Evolutionary conservation across 73 alveolate genomes (phyloP).

Genomic region (Tetrahymena elliotti): DNA sequence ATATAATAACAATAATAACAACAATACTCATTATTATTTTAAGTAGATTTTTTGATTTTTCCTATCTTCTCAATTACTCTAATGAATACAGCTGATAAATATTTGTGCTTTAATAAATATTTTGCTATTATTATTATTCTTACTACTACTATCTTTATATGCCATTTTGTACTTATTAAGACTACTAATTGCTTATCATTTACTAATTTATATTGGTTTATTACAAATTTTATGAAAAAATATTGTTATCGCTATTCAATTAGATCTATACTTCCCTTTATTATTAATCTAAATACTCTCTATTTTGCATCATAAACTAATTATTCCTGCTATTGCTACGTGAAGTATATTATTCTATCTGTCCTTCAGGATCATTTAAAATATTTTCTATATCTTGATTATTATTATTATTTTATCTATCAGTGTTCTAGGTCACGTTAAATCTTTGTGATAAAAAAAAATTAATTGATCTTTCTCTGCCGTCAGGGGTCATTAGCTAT

Average conservation of each 20-base stretch:
- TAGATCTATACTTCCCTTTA: neutral
- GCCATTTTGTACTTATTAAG: neutral
- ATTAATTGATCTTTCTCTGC: neutral
- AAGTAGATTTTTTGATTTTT: neutral
- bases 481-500: neutral
- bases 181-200: neutral
- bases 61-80: neutral
- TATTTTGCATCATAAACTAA: neutral
- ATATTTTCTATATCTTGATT: neutral
- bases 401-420: neutral
- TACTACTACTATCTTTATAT: no score
- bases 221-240: neutral
- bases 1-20: neutral
- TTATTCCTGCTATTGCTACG: neutral
- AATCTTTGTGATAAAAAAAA: neutral
- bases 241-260: neutral
- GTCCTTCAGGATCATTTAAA: neutral
- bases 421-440: neutral
- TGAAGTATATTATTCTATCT: neutral
- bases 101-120: no score
- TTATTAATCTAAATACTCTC: neutral
- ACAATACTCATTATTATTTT: neutral
- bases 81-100: neutral
- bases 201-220: no score
- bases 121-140: no score